Evolutionary conservation across 164 flowering plant genomes (phyloP).

Genomic region (Dillenia turbinata): DNA sequence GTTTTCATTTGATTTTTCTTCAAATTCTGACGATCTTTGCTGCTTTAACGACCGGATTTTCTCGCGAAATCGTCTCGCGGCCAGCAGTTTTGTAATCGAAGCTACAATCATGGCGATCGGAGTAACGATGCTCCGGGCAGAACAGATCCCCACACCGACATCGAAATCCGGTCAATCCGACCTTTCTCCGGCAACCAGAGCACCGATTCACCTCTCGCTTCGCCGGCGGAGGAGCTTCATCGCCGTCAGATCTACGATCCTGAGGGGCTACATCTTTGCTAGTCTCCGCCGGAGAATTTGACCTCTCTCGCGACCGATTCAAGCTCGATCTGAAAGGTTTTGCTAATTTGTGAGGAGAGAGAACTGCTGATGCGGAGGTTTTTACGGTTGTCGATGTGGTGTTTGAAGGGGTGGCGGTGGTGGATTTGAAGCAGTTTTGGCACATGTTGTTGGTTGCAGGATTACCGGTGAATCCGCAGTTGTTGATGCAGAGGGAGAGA

Average conservation of each 20-base stretch:
- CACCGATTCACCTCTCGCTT: constrained; percentile 35
- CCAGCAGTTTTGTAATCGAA: constrained; percentile 42
- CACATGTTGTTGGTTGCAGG: constrained; percentile 51
- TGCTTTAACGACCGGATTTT: constrained; percentile 47
- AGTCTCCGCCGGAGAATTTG: constrained; percentile 4
- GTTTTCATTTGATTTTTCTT: not conserved
- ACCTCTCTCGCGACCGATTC: constrained; percentile 9
- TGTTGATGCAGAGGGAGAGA: constrained; percentile 30
- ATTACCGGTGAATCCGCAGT: constrained; percentile 40
- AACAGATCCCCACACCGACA: constrained; percentile 53
- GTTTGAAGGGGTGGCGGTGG: constrained; percentile 4
- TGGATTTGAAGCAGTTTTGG: constrained; percentile 51
- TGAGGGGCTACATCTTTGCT: constrained; percentile 8
- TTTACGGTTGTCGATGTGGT: not conserved
- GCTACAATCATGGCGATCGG: constrained; percentile 38
- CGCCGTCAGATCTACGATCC: not conserved
- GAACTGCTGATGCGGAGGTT: not conserved
- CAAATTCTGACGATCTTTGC: constrained; percentile 39
- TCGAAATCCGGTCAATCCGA: constrained; percentile 43
- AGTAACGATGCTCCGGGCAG: constrained; percentile 39
- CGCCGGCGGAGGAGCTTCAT: not conserved
- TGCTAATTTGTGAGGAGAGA: constrained; percentile 4
- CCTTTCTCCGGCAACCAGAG: constrained; percentile 36
- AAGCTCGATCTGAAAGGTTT: constrained; percentile 30
- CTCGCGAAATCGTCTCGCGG: constrained; percentile 37